Percentiles rank a stretch among this genome's conserved stretches.
Conservation (phyloP, 306 rosid genomes). For the Gastrolobium bilobum region DNA sequence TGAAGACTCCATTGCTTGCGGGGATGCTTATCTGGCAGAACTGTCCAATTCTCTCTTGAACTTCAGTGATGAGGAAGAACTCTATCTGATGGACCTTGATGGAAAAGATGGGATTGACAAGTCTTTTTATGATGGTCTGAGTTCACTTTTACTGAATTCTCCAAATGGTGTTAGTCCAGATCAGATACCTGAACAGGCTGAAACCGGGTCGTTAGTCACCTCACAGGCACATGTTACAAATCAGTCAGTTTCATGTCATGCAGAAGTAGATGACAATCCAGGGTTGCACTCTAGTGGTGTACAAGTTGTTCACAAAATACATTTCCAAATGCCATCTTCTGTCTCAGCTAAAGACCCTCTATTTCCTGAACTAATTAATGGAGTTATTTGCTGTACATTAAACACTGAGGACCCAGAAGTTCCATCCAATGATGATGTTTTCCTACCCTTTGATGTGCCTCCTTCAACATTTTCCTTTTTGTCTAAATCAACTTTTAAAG, state of each 20-base stretch:
- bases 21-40: conserved; percentile 77
- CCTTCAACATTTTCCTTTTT: conserved; percentile 49
- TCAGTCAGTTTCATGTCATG: conserved; percentile 53
- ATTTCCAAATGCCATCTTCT: conserved; percentile 59
- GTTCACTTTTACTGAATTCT: conserved; percentile 77
- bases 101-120: conserved; percentile 76
- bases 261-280: conserved; percentile 55
- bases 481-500: conserved; percentile 46
- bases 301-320: conserved; percentile 53
- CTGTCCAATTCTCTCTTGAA: conserved; percentile 81
- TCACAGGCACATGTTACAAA: conserved; percentile 49
- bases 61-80: conserved; percentile 87
- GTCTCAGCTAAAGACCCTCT: conserved; percentile 55
- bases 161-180: conserved; percentile 62
- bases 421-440: conserved; percentile 85
- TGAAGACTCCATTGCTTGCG: conserved; percentile 56
- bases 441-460: conserved; percentile 62
- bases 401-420: conserved; percentile 83
- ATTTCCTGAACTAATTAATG: conserved; percentile 61
- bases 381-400: conserved; percentile 63
- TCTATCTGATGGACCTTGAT: conserved; percentile 67
- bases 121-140: conserved; percentile 85
- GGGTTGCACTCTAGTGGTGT: conserved; percentile 51
- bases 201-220: conserved; percentile 52
- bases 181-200: conserved; percentile 49